Percentiles rank a stretch among this genome's conserved stretches.
Conservation (phyloP, 441 rosid genomes). For the Arabidopsis lyrata region DNA sequence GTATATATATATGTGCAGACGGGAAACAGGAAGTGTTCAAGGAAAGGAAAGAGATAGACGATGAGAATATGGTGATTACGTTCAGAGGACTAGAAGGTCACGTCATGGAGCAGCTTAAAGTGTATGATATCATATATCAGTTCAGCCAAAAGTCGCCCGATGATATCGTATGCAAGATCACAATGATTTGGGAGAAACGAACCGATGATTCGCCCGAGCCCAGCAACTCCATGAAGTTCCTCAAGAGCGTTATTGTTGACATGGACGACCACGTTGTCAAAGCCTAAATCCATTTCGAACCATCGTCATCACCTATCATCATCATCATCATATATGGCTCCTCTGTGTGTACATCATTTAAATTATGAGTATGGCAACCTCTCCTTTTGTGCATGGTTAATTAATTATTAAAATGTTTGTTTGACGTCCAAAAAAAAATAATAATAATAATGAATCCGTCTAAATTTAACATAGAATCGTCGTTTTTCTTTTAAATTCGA, state of each 20-base stretch:
- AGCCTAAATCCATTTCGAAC: conserved; percentile 10
- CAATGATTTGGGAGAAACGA: conserved; percentile 46
- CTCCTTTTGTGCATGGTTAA: no score
- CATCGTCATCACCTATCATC: not conserved
- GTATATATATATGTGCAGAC: conserved; percentile 12
- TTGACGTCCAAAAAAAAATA: no score
- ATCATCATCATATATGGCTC: not conserved
- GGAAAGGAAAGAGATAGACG: conserved; percentile 46
- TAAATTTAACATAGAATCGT: no score
- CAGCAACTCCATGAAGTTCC: conserved; percentile 44
- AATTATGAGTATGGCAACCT: not conserved
- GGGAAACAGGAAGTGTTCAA: conserved; percentile 45
- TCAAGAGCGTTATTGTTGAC: conserved; percentile 40
- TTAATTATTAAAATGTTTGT: no score
- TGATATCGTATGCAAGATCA: conserved; percentile 39
- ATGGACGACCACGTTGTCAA: conserved; percentile 44
- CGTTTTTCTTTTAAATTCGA: no score
- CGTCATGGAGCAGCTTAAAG: conserved; percentile 45
- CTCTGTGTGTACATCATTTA: conserved; percentile 2
- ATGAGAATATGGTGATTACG: conserved; percentile 34
- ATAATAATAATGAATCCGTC: no score
- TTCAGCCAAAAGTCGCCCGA: conserved; percentile 41
- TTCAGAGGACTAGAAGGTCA: conserved; percentile 45
- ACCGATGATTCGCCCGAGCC: conserved; percentile 45
- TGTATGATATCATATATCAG: conserved; percentile 41